phyloP scores from a whole-genome alignment of 2,329 filamentous ascomycete species.

The Phyllosticta ampelicida region DNA sequence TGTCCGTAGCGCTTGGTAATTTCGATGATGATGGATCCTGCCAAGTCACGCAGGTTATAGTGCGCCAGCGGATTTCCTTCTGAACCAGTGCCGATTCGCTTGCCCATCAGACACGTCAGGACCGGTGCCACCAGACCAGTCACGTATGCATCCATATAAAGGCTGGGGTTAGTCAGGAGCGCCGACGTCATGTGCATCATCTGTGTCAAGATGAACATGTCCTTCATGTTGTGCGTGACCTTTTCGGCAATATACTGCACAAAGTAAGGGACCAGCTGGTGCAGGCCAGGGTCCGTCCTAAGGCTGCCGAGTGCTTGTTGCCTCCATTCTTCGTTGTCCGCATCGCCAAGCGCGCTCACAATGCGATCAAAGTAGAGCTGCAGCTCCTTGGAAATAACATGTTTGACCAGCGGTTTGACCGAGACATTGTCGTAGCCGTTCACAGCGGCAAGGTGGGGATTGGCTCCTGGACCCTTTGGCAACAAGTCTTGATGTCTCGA shows the following conservation, averaged over 20 bases:
- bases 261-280: slow-evolving; percentile 94
- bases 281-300: slow-evolving; percentile 78
- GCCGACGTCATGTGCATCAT: slow-evolving; percentile 87
- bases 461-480: slow-evolving; percentile 81
- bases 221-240: slow-evolving; percentile 86
- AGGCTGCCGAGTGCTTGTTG: slow-evolving; percentile 78
- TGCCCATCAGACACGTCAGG: slow-evolving; percentile 80
- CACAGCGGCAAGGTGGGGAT: slow-evolving; percentile 71
- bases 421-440: slow-evolving; percentile 73
- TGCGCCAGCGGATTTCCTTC: slow-evolving; percentile 39
- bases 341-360: slow-evolving; percentile 76
- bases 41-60: slow-evolving; percentile 73
- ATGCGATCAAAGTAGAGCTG: slow-evolving; percentile 97
- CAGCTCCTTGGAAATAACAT: slow-evolving; percentile 90
- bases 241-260: slow-evolving; percentile 93
- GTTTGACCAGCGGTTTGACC: slow-evolving; percentile 87
- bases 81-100: slow-evolving; percentile 56
- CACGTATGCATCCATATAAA: slow-evolving; percentile 64
- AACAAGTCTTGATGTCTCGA: slow-evolving; percentile 74
- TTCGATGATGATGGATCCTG: slow-evolving; percentile 68
- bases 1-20: slow-evolving; percentile 74
- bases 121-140: slow-evolving; percentile 70
- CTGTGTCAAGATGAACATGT: slow-evolving; percentile 76
- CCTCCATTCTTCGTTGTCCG: slow-evolving; percentile 75
- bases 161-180: slow-evolving; percentile 68